Evolutionary conservation across 2,329 filamentous ascomycete species (phyloP), one percentile per base, ranked within the genome.

Genomic region (Shiraia sp.): DNA sequence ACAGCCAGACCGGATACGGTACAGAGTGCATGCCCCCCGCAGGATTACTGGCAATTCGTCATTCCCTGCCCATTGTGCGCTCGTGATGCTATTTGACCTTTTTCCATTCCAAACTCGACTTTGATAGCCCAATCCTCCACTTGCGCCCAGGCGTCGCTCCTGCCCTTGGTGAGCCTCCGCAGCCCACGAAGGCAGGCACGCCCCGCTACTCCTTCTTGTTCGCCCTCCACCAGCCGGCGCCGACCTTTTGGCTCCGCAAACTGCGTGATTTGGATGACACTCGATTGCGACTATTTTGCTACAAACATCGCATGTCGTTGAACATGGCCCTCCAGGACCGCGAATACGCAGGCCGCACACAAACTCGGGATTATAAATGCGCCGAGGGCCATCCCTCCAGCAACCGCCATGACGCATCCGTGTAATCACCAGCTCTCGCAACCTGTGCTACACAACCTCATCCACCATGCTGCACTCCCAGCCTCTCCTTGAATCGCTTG

Each of bases 391-490:
- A 45, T 47, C 32, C 40, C 52, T 52, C 41, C 16, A 27, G 40
- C 37, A 45, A 44, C 46, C 43, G 28, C 25, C 37, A 35, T 38
- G 36, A 44, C 40, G 45, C n/a, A n/a, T n/a, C n/a, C n/a, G n/a
- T n/a, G n/a, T n/a, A n/a, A n/a, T n/a, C n/a, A n/a, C n/a, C n/a
- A n/a, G n/a, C n/a, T n/a, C n/a, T n/a, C n/a, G n/a, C n/a, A n/a
- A n/a, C n/a, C n/a, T n/a, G n/a, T n/a, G n/a, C n/a, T n/a, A n/a
- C n/a, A n/a, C n/a, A n/a, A n/a, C n/a, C n/a, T n/a, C n/a, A n/a
- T n/a, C n/a, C 42, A 53, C 53, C 45, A 51, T 47, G 47, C 45
- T 43, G 34, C 37, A 35, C 15, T 14, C 17, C 10, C 23, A 34
- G 16, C 14, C 13, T 30, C 14, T n/a, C 8, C 19, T 22, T 22